A percentile compares a stretch with the other conserved stretches of the same genome.
Evolutionary conservation across 257 asterid genomes (phyloP).

Genomic region (Craterostigma plantagineum): DNA sequence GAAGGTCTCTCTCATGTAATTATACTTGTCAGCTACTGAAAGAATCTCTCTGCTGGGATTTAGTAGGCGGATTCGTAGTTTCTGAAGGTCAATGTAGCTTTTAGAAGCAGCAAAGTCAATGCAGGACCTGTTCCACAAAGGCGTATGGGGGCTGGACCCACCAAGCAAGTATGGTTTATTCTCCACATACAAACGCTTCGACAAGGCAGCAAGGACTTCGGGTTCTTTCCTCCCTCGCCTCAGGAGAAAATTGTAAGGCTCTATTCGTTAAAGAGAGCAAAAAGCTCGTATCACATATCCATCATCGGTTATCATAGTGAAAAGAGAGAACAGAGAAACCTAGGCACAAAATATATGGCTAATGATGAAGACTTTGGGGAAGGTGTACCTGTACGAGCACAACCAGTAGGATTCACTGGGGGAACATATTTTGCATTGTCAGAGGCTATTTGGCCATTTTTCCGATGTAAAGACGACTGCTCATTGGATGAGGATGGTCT

Average conservation of each 20-base stretch:
- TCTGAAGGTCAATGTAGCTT: slow-evolving; percentile 27
- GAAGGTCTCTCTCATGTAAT: slow-evolving; percentile 58
- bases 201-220: slow-evolving; percentile 59
- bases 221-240: slow-evolving; percentile 64
- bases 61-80: slow-evolving; percentile 35
- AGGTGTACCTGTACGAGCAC: slow-evolving; percentile 73
- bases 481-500: slow-evolving; percentile 48
- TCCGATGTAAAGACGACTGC: slow-evolving; percentile 33
- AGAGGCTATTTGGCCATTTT: slow-evolving; percentile 20
- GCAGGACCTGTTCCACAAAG: slow-evolving; percentile 34
- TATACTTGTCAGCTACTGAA: slow-evolving; percentile 82
- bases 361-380: too few species aligned
- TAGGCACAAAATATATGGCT: too few species aligned
- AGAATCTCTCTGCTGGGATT: slow-evolving; percentile 43
- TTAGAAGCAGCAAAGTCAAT: slow-evolving; percentile 21
- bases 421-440: slow-evolving; percentile 44
- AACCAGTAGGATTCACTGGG: slow-evolving; percentile 71
- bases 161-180: slow-evolving; percentile 80
- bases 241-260: slow-evolving; percentile 44
- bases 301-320: too few species aligned
- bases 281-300: not conserved
- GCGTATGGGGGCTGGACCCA: slow-evolving; percentile 60
- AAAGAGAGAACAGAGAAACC: too few species aligned
- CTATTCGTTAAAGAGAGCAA: slow-evolving; percentile 22
- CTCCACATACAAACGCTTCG: slow-evolving; percentile 79